These are phyloP conservation scores for Moricandia moricandioides DNA, from an alignment of 345 rosid genomes.

Conservation along the genomic window DNA sequence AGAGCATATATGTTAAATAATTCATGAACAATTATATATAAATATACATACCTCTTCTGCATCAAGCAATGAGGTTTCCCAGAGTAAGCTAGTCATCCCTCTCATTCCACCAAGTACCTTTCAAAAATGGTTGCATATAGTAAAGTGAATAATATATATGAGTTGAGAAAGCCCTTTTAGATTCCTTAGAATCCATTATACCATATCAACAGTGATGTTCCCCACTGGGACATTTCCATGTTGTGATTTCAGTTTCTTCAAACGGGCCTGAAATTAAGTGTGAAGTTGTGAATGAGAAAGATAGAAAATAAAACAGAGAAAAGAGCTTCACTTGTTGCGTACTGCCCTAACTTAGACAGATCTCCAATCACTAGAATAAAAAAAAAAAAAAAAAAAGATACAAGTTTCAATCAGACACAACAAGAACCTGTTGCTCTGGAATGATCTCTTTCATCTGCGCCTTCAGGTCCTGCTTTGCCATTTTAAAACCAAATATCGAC, in stretches of 20 bases:
- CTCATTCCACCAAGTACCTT: slow-evolving; percentile 98
- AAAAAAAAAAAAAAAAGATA: neutral
- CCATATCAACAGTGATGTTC: slow-evolving; percentile 86
- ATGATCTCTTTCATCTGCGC: slow-evolving; percentile 78
- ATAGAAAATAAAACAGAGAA: neutral
- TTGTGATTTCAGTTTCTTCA: slow-evolving; percentile 75
- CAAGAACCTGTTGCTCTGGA: slow-evolving; percentile 82
- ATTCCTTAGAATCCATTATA: slow-evolving; percentile 27
- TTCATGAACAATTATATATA: neutral
- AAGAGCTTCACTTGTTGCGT: neutral
- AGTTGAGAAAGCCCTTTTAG: neutral
- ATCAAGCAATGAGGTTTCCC: slow-evolving; percentile 97
- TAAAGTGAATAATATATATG: neutral
- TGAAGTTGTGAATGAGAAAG: neutral
- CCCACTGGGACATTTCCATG: slow-evolving; percentile 83
- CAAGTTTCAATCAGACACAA: neutral
- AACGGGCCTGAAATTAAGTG: slow-evolving; percentile 71
- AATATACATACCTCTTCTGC: slow-evolving; percentile 67
- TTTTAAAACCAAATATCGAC: slow-evolving; percentile 7
- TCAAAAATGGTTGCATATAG: neutral
- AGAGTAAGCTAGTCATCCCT: slow-evolving; percentile 92
- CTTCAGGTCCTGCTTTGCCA: slow-evolving; percentile 58
- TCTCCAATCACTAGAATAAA: too few species aligned
- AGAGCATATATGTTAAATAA: neutral
- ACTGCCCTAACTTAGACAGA: neutral